Evolutionary conservation across 495 filamentous ascomycete genomes (phyloP), one percentile per base, ranked within the genome.

Genomic region (Usnea hakonensis): DNA sequence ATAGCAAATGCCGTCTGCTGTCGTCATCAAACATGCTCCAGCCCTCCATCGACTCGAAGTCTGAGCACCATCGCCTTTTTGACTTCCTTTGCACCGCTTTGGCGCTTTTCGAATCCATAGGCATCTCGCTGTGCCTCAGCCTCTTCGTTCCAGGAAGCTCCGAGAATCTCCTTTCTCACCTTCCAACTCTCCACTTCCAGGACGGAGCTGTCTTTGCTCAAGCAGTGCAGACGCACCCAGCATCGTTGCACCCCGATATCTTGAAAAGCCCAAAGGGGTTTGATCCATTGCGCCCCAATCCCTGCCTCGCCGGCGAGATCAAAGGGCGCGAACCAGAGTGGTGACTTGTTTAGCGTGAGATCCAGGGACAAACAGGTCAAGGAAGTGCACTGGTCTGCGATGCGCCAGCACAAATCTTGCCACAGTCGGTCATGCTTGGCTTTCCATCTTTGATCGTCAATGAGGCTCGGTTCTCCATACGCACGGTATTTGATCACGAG

Each of bases 151-250:
- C 64, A 66, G 3, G 7, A 23, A n/a, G 43, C 57, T 10, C 54
- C 58, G 16, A 65, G 36, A 19, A 68, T 54, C 36, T 68, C 66
- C 32, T 65, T 56, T 19, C 63, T 38, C n/a, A 65, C 23, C 40
- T 68, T 60, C 41, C 60, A 60, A 28, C 50, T 48, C 46, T 62
- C 64, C n/a, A 68, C 66, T 37, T 68, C 64, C 14, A 68, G 46
- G 0, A 68, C 52, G 0, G 59, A 21, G 13, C 37, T 17, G 10
- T 66, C 63, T 28, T 48, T 52, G 1, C 46, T 53, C 17, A 33
- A n/a, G 48, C 53, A 63, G 21, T 41, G 48, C n/a, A 68, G n/a
- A 2, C 38, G 46, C n/a, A 50, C 28, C 32, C 38, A 57, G 37
- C 57, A 36, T 1, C 48, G 55, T 50, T 65, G 59, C 7, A 69